Evolutionary conservation across 768 basidiomycete genomes (phyloP), one percentile per base, ranked within the genome.

Genomic region (Russula ochroleuca): DNA sequence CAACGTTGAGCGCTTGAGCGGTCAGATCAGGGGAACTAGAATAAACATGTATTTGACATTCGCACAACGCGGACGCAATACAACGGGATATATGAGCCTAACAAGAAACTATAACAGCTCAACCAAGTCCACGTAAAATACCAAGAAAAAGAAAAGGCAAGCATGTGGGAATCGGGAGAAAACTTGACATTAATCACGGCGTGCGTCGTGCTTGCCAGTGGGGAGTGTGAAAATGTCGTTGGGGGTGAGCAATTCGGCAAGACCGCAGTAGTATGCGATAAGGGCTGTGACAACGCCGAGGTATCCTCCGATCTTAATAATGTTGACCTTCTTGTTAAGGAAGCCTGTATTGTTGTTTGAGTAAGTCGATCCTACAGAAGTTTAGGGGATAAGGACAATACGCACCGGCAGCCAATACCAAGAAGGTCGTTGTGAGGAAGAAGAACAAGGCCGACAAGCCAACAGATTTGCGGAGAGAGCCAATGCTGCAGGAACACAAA

Each of bases 391-490:
- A 17, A 1, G 19, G 37, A 21, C 8, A 21, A 13, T 21, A 80
- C 69, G 70, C 68, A 68, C 80, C 79, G 14, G 73, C 65, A 5
- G 76, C 78, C 51, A 85, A 77, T 35, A 83, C 65, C 55, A 79
- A 58, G 76, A 82, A 87, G 7, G 85, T 85, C 57, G 82, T 63
- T 28, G 75, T 76, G 28, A 87, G 79, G 78, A 76, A 83, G 72
- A 76, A 72, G 70, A 86, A 81, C 31, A 87, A 72, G 1, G 78
- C 71, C 17, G 79, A 72, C 25, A 86, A 74, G 50, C 78, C 79
- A 50, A 85, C 45, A 48, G 81, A 85, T 28, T 79, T 78, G 62
- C 82, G 78, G 2, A 83, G 72, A 2, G 81, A 73, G 15, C 79
- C 84, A 37, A 86, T 53, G 45, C 81, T 83, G 53, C 9, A 40